Evolutionary conservation across 805 yeast species (phyloP).

Genomic region (Lachancea sp.): DNA sequence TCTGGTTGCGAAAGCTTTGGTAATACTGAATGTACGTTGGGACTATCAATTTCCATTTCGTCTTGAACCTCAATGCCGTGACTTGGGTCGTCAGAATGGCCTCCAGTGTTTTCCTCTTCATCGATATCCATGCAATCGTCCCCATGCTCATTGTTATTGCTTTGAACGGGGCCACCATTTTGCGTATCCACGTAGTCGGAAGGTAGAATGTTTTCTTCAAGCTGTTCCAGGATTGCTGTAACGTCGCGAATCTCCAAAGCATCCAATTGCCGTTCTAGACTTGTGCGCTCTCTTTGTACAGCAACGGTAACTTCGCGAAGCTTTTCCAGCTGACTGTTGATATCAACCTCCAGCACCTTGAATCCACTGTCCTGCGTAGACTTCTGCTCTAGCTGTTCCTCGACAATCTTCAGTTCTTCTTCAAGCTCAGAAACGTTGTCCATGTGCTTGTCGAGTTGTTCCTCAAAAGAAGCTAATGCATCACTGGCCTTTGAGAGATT

Average conservation of each 20-base stretch:
- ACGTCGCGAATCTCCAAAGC: conserved; percentile 50
- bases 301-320: conserved; percentile 36
- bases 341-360: conserved; percentile 60
- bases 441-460: conserved; percentile 27
- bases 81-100: conserved; percentile 17
- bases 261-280: conserved; percentile 37
- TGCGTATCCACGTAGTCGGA: not conserved
- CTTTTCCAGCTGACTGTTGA: conserved; percentile 57
- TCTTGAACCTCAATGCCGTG: conserved; percentile 19
- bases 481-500: conserved; percentile 15
- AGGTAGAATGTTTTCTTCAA: conserved; percentile 12
- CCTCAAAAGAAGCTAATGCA: conserved; percentile 32
- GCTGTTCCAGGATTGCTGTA: conserved; percentile 23
- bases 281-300: conserved; percentile 36
- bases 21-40: conserved; percentile 27
- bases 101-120: not conserved
- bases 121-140: not conserved
- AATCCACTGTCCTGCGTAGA: conserved; percentile 46
- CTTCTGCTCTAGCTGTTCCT: conserved; percentile 37
- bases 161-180: not conserved
- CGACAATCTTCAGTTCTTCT: conserved; percentile 37
- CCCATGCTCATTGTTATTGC: not conserved
- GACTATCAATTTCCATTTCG: conserved; percentile 16
- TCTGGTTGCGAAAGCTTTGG: conserved; percentile 47
- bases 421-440: conserved; percentile 35